A percentile compares a stretch with the other conserved stretches of the same genome.
phyloP scores from a whole-genome alignment of 2,329 filamentous ascomycete genomes.

The Trichoderma arundinaceum region DNA sequence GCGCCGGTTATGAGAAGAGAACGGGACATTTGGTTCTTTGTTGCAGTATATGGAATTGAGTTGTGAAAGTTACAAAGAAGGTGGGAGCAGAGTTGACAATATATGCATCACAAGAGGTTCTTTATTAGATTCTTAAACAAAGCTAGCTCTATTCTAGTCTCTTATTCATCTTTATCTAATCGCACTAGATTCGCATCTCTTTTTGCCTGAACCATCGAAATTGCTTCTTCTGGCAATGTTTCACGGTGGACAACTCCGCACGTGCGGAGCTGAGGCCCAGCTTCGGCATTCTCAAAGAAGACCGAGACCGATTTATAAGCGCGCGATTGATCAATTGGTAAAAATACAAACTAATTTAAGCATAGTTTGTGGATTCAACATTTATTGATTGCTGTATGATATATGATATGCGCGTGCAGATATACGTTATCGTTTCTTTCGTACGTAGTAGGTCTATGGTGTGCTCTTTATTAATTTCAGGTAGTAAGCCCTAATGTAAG shows the following conservation, averaged over 20 bases:
- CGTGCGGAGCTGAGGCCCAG: not conserved
- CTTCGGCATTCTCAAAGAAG: not conserved
- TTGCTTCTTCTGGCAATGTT: not conserved
- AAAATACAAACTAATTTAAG: not conserved
- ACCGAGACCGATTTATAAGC: not conserved
- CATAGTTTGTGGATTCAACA: not conserved
- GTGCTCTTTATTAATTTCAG: no score
- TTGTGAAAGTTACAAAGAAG: not conserved
- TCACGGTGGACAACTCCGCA: not conserved
- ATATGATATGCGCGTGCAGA: not conserved
- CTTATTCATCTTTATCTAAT: not conserved
- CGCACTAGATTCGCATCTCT: not conserved
- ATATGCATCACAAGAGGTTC: not conserved
- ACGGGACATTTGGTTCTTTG: not conserved
- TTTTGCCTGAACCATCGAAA: not conserved
- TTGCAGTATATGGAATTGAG: not conserved
- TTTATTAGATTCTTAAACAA: not conserved
- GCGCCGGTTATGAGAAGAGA: conserved; percentile 12
- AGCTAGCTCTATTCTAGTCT: not conserved
- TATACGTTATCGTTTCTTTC: not conserved
- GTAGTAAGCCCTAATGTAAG: no score
- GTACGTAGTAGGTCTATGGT: no score
- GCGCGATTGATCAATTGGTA: not conserved
- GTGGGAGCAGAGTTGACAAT: no score
- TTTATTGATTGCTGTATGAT: not conserved